phyloP scores from a whole-genome alignment of 192 early-diverging fungal species.

The Mortierella alpina region DNA sequence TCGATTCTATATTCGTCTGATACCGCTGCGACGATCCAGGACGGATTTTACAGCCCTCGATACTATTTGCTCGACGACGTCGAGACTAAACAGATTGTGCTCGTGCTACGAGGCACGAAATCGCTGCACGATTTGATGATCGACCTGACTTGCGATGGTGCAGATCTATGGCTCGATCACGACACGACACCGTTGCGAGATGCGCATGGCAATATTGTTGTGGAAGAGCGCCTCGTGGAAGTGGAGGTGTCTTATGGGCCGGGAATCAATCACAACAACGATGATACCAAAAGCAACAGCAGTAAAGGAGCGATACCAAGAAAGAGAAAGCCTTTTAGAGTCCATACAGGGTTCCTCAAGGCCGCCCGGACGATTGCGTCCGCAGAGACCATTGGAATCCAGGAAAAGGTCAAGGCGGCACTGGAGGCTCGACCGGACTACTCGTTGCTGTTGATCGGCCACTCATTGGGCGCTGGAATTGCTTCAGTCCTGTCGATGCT shows the following conservation, averaged over 20 bases:
- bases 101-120: slow-evolving; percentile 63
- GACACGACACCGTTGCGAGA: slow-evolving; percentile 39
- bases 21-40: slow-evolving; percentile 31
- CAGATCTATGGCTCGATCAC: slow-evolving; percentile 56
- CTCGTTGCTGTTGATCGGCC: slow-evolving; percentile 59
- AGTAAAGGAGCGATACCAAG: not conserved
- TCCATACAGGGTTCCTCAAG: slow-evolving; percentile 59
- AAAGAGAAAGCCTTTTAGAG: slow-evolving; percentile 45
- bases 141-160: slow-evolving; percentile 62
- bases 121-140: slow-evolving; percentile 61
- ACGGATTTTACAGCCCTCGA: slow-evolving; percentile 55
- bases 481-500: slow-evolving; percentile 58
- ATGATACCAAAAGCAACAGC: not conserved
- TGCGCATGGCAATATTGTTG: slow-evolving; percentile 19
- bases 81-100: slow-evolving; percentile 54
- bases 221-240: not conserved
- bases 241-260: too few species aligned
- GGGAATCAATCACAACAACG: not conserved
- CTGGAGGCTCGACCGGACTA: slow-evolving; percentile 55
- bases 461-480: slow-evolving; percentile 65
- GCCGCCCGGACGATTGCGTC: slow-evolving; percentile 56
- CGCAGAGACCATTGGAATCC: slow-evolving; percentile 52
- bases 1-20: slow-evolving; percentile 57
- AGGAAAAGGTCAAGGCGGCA: slow-evolving; percentile 56
- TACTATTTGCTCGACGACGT: slow-evolving; percentile 62